phyloP scores from a whole-genome alignment of 768 basidiomycete genomes.

The Holtermannia corniformis region DNA sequence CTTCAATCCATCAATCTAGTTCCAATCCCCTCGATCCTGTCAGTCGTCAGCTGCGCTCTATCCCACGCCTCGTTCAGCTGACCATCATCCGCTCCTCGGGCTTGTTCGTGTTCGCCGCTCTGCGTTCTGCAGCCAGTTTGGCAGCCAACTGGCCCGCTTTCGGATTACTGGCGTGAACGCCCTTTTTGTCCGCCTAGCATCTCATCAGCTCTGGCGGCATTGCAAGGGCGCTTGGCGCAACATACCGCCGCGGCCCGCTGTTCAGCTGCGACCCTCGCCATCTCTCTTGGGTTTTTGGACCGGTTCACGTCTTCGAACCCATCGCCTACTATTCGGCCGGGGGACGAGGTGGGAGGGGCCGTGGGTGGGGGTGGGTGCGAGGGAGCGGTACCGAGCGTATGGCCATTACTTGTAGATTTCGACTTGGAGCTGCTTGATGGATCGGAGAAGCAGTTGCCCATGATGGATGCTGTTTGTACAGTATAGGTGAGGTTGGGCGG shows the following conservation, averaged over 20 bases:
- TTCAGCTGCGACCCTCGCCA: conserved; percentile 34
- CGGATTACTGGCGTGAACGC: conserved; percentile 30
- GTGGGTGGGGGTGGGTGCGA: conserved; percentile 5
- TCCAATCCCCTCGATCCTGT: neutral
- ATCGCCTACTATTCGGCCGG: conserved; percentile 6
- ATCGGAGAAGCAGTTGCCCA: conserved; percentile 41
- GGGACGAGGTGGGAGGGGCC: neutral
- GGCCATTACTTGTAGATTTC: conserved; percentile 20
- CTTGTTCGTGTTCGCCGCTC: conserved; percentile 9
- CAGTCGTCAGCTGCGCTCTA: neutral
- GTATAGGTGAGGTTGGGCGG: no score
- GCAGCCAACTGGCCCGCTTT: conserved; percentile 33
- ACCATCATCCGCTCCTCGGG: conserved; percentile 36
- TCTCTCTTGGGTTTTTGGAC: conserved; percentile 29
- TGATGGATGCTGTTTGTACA: no score
- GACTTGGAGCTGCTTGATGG: conserved; percentile 18
- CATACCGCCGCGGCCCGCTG: conserved; percentile 36
- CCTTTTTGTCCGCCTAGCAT: conserved; percentile 21
- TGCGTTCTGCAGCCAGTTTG: conserved; percentile 32
- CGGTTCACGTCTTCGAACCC: conserved; percentile 10
- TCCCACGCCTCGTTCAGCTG: conserved; percentile 3
- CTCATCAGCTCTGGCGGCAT: neutral
- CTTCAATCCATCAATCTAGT: no score
- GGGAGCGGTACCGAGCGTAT: conserved; percentile 31
- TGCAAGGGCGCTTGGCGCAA: conserved; percentile 1